Conservation (phyloP, 768 basidiomycete species). For the Pisolithus marmoratus region DNA sequence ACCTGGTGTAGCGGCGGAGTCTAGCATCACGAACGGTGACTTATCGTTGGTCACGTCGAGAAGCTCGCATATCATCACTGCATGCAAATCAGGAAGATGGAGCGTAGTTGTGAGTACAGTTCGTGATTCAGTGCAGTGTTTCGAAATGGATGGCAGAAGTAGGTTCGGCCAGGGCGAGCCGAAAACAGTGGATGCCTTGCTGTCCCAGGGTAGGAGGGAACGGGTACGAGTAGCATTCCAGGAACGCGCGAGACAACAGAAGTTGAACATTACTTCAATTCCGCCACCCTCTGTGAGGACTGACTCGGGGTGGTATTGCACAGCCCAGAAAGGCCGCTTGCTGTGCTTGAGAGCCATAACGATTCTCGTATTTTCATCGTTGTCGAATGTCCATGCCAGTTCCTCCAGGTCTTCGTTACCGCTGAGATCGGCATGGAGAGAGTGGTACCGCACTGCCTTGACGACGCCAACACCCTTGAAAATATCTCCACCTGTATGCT, state of each 20-base stretch:
- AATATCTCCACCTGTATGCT: slow-evolving; percentile 53
- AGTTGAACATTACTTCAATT: slow-evolving; percentile 59
- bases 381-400: slow-evolving; percentile 71
- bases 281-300: slow-evolving; percentile 68
- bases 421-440: slow-evolving; percentile 55
- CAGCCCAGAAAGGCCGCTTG: slow-evolving; percentile 73
- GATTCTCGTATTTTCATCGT: slow-evolving; percentile 57
- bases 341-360: slow-evolving; percentile 71
- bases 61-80: slow-evolving; percentile 51
- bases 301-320: slow-evolving; percentile 88
- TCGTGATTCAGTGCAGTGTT: slow-evolving; percentile 16
- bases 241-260: slow-evolving; percentile 59
- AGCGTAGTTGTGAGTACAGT: slow-evolving; percentile 29
- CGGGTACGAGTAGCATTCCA: slow-evolving; percentile 27
- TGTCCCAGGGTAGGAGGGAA: slow-evolving; percentile 37
- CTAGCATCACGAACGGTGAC: slow-evolving; percentile 62
- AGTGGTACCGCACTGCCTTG: slow-evolving; percentile 74
- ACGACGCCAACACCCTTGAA: slow-evolving; percentile 53
- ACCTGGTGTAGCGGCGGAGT: slow-evolving; percentile 74
- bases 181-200: slow-evolving; percentile 29
- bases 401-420: slow-evolving; percentile 48
- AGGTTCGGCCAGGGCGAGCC: slow-evolving; percentile 57
- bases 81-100: slow-evolving; percentile 33
- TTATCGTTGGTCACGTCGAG: slow-evolving; percentile 58
- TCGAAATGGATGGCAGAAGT: slow-evolving; percentile 16